These are phyloP conservation scores for Micractinium sp. DNA, from an alignment of 139 green algal species.

Conservation along the genomic window DNA sequence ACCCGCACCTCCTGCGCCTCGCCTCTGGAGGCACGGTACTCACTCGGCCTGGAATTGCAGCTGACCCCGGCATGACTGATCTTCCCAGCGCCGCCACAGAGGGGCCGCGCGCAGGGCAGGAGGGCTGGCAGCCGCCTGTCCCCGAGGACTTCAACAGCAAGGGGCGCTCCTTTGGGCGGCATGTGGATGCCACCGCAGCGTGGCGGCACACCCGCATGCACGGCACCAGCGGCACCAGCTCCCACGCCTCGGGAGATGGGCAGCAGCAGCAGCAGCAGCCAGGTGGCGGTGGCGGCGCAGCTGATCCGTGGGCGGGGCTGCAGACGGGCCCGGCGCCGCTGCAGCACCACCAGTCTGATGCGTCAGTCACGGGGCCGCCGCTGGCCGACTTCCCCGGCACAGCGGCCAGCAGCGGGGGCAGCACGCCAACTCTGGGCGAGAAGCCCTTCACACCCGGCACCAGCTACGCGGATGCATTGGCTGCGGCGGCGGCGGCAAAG, in stretches of 20 bases:
- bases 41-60: not conserved
- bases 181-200: not conserved
- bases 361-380: not conserved
- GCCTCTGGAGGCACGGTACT: not conserved
- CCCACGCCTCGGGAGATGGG: not conserved
- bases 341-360: not conserved
- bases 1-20: not conserved
- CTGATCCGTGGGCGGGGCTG: not conserved
- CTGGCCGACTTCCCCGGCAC: not conserved
- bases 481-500: conserved; percentile 34
- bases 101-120: not conserved
- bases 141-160: not conserved
- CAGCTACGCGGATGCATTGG: conserved; percentile 37
- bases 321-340: not conserved
- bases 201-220: conserved; percentile 3
- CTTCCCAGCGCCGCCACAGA: not conserved
- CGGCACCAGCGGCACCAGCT: not conserved
- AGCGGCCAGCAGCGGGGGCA: conserved; percentile 15
- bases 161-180: not conserved
- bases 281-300: too few relatives aligned
- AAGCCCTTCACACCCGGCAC: not conserved
- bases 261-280: not conserved
- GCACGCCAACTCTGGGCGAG: not conserved
- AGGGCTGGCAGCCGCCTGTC: not conserved
- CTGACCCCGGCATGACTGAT: not conserved